Percentiles rank a stretch among this genome's conserved stretches.
These are phyloP conservation scores for Boletellus emodensis DNA, from an alignment of 768 basidiomycete species.

Conservation along the genomic window DNA sequence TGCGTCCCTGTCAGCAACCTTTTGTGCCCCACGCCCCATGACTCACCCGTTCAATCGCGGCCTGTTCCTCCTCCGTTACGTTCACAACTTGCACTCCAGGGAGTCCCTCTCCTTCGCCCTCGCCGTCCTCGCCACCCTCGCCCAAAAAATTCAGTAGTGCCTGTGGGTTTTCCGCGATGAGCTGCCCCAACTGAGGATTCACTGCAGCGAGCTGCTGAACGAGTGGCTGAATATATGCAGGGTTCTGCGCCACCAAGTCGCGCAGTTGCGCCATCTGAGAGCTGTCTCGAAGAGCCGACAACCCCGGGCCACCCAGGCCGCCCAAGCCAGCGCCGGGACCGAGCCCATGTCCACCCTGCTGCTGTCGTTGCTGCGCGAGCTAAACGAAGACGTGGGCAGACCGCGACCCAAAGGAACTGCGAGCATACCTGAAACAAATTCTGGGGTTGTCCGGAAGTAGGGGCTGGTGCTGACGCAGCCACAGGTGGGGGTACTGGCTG, in stretches of 20 bases:
- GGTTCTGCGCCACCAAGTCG: constrained; percentile 70
- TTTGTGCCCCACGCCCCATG: background rate
- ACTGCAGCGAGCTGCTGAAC: constrained; percentile 74
- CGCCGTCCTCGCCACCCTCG: constrained; percentile 36
- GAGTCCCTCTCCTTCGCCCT: constrained; percentile 38
- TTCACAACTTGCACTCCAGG: constrained; percentile 46
- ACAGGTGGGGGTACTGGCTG: constrained; percentile 36
- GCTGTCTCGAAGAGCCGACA: constrained; percentile 54
- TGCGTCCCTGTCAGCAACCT: constrained; percentile 28
- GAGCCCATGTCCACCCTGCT: constrained; percentile 27
- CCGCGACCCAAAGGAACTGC: background rate
- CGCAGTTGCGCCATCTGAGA: constrained; percentile 73
- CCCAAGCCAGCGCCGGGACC: constrained; percentile 24
- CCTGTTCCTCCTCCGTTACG: constrained; percentile 83
- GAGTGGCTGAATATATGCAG: constrained; percentile 69
- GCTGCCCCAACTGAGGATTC: constrained; percentile 74
- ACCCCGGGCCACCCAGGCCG: constrained; percentile 32
- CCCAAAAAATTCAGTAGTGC: constrained; percentile 62
- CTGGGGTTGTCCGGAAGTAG: constrained; percentile 52
- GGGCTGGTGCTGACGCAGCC: constrained; percentile 36
- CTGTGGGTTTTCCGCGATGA: constrained; percentile 69
- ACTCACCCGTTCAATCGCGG: constrained; percentile 84
- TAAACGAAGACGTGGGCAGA: constrained; percentile 24
- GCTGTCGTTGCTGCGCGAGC: constrained; percentile 67
- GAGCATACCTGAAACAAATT: constrained; percentile 81